Evolutionary conservation across 2,329 filamentous ascomycete genomes (phyloP), one percentile per base, ranked within the genome.

Genomic region (Sporothrix dimorphospora): DNA sequence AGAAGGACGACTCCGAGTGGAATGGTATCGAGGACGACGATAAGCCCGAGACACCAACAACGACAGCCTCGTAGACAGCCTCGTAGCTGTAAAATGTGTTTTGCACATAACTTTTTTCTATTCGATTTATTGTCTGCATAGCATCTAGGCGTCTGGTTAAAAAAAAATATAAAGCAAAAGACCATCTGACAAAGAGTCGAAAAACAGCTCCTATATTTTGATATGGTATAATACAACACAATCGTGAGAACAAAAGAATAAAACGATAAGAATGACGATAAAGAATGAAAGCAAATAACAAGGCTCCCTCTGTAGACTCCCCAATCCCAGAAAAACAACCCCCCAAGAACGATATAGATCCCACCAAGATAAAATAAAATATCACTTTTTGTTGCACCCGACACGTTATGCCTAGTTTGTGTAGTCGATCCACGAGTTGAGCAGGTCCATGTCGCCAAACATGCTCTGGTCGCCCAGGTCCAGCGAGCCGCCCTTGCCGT

Each of bases 361-460:
- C 16, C 30, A 38, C 8, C 19, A 24, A 63, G 6, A 42, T 16
- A 16, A 24, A 47, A n/a, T n/a, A n/a, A n/a, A n/a, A n/a, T n/a
- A n/a, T n/a, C n/a, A n/a, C n/a, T n/a, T n/a, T 8, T 16, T 14
- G 47, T 47, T 49, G 47, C 19, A 4, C n/a, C 47, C 2, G n/a
- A 34, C 40, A 47, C 2, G n/a, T 40, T 21, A 45, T 8, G 3
- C 38, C 45, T 67, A 67, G 27, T 67, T 67, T n/a, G 45, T 51
- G 19, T 67, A 67, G 45, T 77, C 75, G 3, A 75, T 74, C 75
- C 74, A 77, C 49, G 75, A 75, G 59, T 75, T 73, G 19, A 77
- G 69, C 70, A 76, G 59, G 40, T 76, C 74, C 42, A 76, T 70
- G 30, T 76, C 75, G n/a, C 73, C 71, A 72, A 76, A 76, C 72